These are phyloP conservation scores for Trichoderma asperellum DNA, from an alignment of 2,329 filamentous ascomycete species.

Conservation along the genomic window DNA sequence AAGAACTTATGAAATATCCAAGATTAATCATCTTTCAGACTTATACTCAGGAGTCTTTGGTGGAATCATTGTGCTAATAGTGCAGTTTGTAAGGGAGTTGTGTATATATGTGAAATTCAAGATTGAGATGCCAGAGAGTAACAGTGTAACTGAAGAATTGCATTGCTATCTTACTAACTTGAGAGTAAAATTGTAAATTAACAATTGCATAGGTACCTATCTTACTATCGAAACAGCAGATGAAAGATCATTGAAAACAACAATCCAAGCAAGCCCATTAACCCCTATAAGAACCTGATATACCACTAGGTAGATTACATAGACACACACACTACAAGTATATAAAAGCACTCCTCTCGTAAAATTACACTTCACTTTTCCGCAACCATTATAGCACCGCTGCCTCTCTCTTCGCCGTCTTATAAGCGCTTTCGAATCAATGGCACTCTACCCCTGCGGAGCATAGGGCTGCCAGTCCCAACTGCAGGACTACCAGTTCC, in stretches of 20 bases:
- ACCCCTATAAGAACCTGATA: background rate
- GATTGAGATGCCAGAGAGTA: no score
- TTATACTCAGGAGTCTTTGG: background rate
- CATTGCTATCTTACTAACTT: no score
- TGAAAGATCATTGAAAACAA: background rate
- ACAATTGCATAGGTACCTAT: background rate
- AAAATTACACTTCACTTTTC: background rate
- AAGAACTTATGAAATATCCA: background rate
- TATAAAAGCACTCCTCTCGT: background rate
- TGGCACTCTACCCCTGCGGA: background rate
- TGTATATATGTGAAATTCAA: no score
- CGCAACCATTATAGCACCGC: background rate
- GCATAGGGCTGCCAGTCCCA: conserved; percentile 5
- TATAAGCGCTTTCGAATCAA: conserved; percentile 8
- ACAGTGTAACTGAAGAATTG: no score
- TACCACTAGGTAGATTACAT: conserved; percentile 9
- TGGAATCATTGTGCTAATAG: no score
- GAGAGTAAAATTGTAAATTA: background rate
- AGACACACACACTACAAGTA: background rate
- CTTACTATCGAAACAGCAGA: background rate
- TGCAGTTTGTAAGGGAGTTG: no score
- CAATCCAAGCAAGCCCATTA: background rate
- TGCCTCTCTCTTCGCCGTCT: background rate
- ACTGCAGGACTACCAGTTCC: background rate
- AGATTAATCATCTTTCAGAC: background rate